Conservation (phyloP, 208 protist species). For the Wallacemonas sp. region DNA sequence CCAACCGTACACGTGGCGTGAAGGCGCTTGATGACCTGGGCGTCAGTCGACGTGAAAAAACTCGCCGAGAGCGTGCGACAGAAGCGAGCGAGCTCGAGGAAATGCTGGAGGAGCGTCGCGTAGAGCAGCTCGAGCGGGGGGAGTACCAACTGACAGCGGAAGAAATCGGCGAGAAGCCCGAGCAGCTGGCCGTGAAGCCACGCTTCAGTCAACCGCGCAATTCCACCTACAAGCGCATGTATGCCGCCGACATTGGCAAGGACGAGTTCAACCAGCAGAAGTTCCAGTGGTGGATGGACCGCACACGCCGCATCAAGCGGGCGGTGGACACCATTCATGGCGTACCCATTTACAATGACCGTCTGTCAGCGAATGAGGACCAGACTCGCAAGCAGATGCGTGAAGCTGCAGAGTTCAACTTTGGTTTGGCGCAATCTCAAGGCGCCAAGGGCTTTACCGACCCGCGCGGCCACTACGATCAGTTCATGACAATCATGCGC, state of each 20-base stretch:
- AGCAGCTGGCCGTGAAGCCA: constrained; percentile 41
- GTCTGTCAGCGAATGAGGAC: constrained; percentile 78
- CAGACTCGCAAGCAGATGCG: constrained; percentile 82
- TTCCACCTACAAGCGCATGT: constrained; percentile 59
- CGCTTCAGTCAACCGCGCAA: constrained; percentile 43
- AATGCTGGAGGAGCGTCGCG: constrained; percentile 69
- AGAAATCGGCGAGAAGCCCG: constrained; percentile 53
- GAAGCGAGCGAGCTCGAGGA: constrained; percentile 68
- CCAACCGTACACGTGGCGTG: constrained; percentile 66
- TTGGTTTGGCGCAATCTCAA: constrained; percentile 54
- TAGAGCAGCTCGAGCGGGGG: constrained; percentile 75
- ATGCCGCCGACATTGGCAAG: constrained; percentile 69
- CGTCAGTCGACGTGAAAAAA: constrained; percentile 60
- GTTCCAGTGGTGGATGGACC: constrained; percentile 86
- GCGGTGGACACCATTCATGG: constrained; percentile 82
- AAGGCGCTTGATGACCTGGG: constrained; percentile 79
- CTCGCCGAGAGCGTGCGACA: constrained; percentile 41
- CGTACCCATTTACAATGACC: constrained; percentile 85
- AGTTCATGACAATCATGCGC: constrained; percentile 68
- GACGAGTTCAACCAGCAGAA: constrained; percentile 62
- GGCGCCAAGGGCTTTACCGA: constrained; percentile 86
- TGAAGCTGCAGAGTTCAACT: constrained; percentile 86
- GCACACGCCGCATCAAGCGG: constrained; percentile 71
- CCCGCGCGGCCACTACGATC: constrained; percentile 75
- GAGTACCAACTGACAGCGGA: constrained; percentile 44